A percentile compares a stretch with the other conserved stretches of the same genome.
These are phyloP conservation scores for Fragilaria crotonensis DNA, from an alignment of 108 stramenopile species.

Conservation along the genomic window DNA sequence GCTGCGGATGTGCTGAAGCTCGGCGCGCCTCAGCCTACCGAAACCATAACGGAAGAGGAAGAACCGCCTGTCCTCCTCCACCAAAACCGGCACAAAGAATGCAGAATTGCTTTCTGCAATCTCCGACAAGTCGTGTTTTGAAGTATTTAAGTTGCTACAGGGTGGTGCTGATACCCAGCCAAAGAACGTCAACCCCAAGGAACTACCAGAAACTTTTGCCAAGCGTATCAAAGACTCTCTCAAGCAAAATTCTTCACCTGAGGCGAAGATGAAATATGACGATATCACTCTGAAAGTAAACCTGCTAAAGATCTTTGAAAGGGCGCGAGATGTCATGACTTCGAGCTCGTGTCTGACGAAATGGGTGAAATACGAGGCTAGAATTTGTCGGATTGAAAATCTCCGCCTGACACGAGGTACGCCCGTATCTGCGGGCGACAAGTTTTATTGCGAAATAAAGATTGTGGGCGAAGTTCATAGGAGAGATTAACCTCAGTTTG, in stretches of 20 bases:
- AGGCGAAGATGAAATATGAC: neutral
- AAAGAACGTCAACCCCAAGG: neutral
- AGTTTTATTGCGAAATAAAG: neutral
- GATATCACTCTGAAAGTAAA: neutral
- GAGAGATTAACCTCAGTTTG: neutral
- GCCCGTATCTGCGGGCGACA: neutral
- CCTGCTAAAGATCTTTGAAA: neutral
- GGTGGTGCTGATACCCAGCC: neutral
- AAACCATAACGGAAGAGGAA: no score
- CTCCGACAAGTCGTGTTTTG: neutral
- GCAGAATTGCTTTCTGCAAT: neutral
- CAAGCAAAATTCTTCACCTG: neutral
- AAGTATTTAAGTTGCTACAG: neutral
- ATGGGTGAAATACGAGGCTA: neutral
- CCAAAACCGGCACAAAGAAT: neutral
- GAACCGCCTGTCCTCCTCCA: no score
- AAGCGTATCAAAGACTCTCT: neutral
- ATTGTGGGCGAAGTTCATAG: neutral
- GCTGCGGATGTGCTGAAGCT: no score
- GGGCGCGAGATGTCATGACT: neutral
- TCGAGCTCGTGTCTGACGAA: neutral
- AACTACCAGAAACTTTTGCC: neutral
- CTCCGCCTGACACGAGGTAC: neutral
- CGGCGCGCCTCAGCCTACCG: no score
- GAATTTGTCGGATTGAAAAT: neutral